Evolutionary conservation across 164 flowering plant genomes (phyloP).

Genomic region (Tetrastigma voinierianum): DNA sequence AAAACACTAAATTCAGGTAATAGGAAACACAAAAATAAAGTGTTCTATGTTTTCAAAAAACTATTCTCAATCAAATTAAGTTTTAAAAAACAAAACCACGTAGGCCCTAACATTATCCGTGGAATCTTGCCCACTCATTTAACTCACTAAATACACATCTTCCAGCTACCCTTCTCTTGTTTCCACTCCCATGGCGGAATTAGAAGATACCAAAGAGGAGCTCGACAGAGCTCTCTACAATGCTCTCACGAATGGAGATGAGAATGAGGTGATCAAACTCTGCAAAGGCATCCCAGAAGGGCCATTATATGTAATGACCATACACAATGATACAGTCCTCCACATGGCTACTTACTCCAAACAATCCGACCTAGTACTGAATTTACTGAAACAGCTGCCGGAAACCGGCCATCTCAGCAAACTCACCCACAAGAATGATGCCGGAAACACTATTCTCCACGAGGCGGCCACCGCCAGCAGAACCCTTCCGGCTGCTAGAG

Average conservation of each 20-base stretch:
- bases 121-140: too few relatives aligned
- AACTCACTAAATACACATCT: too few relatives aligned
- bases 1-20: too few relatives aligned
- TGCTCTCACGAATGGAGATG: constrained; percentile 3
- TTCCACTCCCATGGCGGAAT: too few relatives aligned
- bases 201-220: too few relatives aligned
- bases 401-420: not conserved
- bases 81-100: too few relatives aligned
- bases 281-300: not conserved
- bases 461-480: not conserved
- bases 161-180: too few relatives aligned
- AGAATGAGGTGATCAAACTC: not conserved
- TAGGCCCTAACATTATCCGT: too few relatives aligned
- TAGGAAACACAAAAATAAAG: too few relatives aligned
- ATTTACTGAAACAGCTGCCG: constrained; percentile 5
- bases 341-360: constrained; percentile 9
- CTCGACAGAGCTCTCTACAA: not conserved
- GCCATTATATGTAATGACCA: not conserved
- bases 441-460: not conserved
- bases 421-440: constrained; percentile 7
- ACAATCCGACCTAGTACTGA: not conserved
- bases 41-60: too few relatives aligned
- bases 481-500: not conserved
- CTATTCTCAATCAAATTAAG: too few relatives aligned
- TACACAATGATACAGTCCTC: constrained; percentile 9